Base-by-base conservation (phyloP, 1,284 basidiomycete species). In the Malassezia sympodialis region DNA sequence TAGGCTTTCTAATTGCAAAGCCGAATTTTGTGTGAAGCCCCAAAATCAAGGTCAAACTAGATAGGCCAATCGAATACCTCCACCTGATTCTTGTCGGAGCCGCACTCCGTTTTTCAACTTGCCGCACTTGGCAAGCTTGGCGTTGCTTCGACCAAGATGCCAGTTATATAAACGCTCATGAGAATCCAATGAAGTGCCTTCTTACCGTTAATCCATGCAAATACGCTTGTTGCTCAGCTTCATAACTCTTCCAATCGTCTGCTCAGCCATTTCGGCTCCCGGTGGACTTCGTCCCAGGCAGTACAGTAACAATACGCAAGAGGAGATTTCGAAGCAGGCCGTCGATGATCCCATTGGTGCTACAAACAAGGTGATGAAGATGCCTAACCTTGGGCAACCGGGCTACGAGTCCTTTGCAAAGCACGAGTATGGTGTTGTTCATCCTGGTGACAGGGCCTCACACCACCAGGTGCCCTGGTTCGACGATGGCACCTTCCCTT, bases 401-500 rank as follows among this genome's bases (percentile, higher is more conserved):
- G 39, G 28, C 40, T 27, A 26, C 26, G 23, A 19, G 41, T n/a
- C 24, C 3, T 51, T 51, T n/a, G 31, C 23, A 10, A 44, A 32
- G 19, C 1, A 34, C 14, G 14, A 44, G 17, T 32, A 51, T 12
- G 50, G 50, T 21, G 21, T 43, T 27, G 24, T 43, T 2, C 41
- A 43, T 14, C 41, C 26, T 10, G 43, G 43, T n/a, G 51, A 53
- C 10, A 24, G 19, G 3, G 27, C 41, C 8, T 15, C 41, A 3
- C 41, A 19, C 26, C 19, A 23, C 17, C 52, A 54, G 15, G 52
- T 54, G 1, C 23, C 46, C 0, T 54, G 52, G 52, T 54, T 49
- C 24, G 21, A 41, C 19, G 24, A 42, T 17, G 52, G 45, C 17
- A n/a, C 21, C 8, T 48, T 54, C 37, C 52, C 52, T 4, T 54